These are phyloP conservation scores for Solanum neorickii DNA, from an alignment of 257 asterid species.

Conservation along the genomic window DNA sequence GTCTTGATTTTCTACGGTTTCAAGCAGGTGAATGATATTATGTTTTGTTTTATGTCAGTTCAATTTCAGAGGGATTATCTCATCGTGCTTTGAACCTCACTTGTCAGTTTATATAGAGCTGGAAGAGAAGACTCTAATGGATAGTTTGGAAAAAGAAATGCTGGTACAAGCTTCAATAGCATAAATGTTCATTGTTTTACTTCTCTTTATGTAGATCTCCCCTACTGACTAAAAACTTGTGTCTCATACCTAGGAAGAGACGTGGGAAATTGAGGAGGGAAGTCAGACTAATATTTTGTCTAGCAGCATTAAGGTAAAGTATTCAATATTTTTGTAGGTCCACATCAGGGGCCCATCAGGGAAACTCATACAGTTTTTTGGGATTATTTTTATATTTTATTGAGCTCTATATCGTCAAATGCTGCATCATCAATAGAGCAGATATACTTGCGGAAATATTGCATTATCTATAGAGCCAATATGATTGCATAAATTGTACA, in stretches of 20 bases:
- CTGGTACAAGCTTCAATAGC: slow-evolving; percentile 36
- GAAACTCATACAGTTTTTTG: not conserved
- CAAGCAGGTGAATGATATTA: slow-evolving; percentile 1
- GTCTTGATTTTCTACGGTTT: slow-evolving; percentile 2
- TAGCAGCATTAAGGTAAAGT: slow-evolving; percentile 89
- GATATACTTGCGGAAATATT: not conserved
- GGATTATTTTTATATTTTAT: not conserved
- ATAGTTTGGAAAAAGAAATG: slow-evolving; percentile 86
- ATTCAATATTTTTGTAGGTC: not conserved
- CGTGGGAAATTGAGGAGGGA: slow-evolving; percentile 97
- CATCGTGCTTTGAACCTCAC: slow-evolving; percentile 97
- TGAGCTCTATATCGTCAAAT: not conserved
- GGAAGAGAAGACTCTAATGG: slow-evolving; percentile 98
- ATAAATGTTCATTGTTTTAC: slow-evolving; percentile 1
- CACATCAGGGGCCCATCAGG: not conserved
- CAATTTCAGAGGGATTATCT: slow-evolving; percentile 91
- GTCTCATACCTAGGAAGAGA: slow-evolving; percentile 67
- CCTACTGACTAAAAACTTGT: slow-evolving; percentile 5
- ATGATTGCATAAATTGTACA: not conserved
- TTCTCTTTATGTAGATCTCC: not conserved
- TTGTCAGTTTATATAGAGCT: slow-evolving; percentile 80
- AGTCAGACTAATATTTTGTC: slow-evolving; percentile 85
- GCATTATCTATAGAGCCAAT: not conserved
- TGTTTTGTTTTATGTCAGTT: slow-evolving; percentile 47
- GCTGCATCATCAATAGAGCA: not conserved